These are phyloP conservation scores for Termitomyces sp. DNA, from an alignment of 768 basidiomycete genomes.

Conservation along the genomic window DNA sequence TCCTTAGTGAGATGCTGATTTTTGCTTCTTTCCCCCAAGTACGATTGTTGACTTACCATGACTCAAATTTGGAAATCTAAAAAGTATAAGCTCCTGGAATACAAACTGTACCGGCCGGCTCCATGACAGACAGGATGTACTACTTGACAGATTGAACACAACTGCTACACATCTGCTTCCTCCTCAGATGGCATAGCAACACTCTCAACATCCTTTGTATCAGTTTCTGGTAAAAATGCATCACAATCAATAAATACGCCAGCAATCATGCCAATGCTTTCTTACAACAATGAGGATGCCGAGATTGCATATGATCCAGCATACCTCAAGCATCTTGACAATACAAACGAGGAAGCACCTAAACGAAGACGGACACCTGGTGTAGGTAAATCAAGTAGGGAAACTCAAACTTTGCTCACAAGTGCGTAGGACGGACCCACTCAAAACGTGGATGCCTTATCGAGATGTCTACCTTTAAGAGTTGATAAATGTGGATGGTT, in stretches of 20 bases:
- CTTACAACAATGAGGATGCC: too few species aligned
- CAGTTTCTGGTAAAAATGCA: too few species aligned
- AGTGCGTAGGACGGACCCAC: too few species aligned
- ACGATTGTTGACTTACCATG: neutral
- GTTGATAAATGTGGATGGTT: slow-evolving; percentile 9
- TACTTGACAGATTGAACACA: neutral
- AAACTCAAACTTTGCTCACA: too few species aligned
- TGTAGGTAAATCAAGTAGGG: too few species aligned
- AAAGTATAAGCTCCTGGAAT: neutral
- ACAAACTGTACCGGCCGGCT: neutral
- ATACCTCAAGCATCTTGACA: too few species aligned
- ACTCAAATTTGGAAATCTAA: neutral
- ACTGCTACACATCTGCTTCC: neutral
- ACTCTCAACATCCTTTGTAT: neutral
- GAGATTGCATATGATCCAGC: too few species aligned
- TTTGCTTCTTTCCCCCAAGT: neutral
- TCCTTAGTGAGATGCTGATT: neutral
- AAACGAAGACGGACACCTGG: too few species aligned
- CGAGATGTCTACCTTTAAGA: slow-evolving; percentile 5
- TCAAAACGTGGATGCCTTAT: slow-evolving; percentile 7
- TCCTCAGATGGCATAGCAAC: neutral
- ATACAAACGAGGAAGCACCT: too few species aligned
- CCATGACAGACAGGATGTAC: neutral
- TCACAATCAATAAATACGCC: too few species aligned
- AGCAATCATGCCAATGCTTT: too few species aligned